Conservation (phyloP, 163 green algal species). For the Chlamydomonas reinhardtii region DNA sequence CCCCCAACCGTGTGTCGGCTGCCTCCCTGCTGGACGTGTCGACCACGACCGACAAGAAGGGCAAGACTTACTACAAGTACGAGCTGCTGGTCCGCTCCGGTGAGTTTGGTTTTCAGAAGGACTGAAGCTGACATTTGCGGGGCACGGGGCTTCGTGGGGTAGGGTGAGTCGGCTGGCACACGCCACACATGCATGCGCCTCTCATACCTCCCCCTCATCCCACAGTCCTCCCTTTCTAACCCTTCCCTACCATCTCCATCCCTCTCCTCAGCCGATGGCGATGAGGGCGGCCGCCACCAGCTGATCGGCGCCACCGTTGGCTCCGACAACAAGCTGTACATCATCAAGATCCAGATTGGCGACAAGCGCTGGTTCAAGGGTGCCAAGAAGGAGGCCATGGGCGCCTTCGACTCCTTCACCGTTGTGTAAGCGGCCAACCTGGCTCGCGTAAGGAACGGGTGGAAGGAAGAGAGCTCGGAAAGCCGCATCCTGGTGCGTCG, state of each 20-base stretch:
- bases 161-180: too few species aligned
- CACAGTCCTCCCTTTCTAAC: too few species aligned
- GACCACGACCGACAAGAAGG: slow-evolving; percentile 90
- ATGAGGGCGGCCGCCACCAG: slow-evolving; percentile 98
- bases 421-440: slow-evolving; percentile 76
- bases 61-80: slow-evolving; percentile 98
- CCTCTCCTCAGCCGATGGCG: slow-evolving; percentile 82
- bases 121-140: too few species aligned
- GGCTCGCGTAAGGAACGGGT: too few species aligned
- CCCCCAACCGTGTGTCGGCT: slow-evolving; percentile 82
- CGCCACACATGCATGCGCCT: too few species aligned
- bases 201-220: too few species aligned
- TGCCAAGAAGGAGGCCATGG: slow-evolving; percentile 83
- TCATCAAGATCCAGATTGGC: slow-evolving; percentile 94
- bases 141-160: too few species aligned
- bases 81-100: slow-evolving; percentile 87
- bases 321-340: slow-evolving; percentile 90
- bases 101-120: too few species aligned
- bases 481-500: too few species aligned
- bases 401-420: slow-evolving; percentile 86
- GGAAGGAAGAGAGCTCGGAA: too few species aligned
- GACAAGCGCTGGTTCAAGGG: slow-evolving; percentile 99
- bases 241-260: background rate
- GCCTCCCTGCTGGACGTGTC: slow-evolving; percentile 88
- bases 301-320: slow-evolving; percentile 92